Percentiles rank a stretch among this genome's conserved stretches.
phyloP scores from a whole-genome alignment of 768 basidiomycete species.

The Boletales sp. region DNA sequence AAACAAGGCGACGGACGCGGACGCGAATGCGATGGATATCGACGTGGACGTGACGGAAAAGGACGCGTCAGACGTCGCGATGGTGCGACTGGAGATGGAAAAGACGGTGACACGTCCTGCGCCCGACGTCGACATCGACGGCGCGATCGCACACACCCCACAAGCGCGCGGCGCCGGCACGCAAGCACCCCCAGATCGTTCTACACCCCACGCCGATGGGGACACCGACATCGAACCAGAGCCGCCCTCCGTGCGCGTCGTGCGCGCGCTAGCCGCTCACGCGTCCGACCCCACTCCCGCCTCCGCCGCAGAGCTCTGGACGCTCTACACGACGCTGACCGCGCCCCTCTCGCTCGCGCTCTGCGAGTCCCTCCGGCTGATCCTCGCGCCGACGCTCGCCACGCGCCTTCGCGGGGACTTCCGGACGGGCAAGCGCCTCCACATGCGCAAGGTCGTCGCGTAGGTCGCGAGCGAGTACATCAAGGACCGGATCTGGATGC shows the following conservation, averaged over 20 bases:
- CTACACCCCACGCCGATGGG: conserved; percentile 30
- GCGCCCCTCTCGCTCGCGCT: conserved; percentile 87
- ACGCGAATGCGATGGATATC: too few species aligned
- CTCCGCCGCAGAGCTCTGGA: conserved; percentile 77
- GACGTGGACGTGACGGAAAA: conserved; percentile 47
- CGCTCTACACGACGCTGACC: conserved; percentile 85
- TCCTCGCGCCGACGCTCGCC: conserved; percentile 91
- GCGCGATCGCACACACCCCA: conserved; percentile 42
- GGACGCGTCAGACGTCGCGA: conserved; percentile 20
- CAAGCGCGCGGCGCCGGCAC: conserved; percentile 5
- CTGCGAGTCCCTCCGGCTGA: conserved; percentile 95
- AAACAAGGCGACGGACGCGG: conserved; percentile 28
- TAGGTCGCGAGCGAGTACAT: conserved; percentile 99
- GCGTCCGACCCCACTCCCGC: conserved; percentile 18
- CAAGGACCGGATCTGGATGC: too few species aligned
- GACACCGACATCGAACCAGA: conserved; percentile 19
- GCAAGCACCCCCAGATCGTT: too few species aligned
- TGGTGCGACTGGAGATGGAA: conserved; percentile 25
- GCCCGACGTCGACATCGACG: conserved; percentile 38
- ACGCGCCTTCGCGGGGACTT: conserved; percentile 96
- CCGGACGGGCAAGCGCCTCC: conserved; percentile 93
- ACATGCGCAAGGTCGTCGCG: conserved; percentile 98
- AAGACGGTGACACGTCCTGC: conserved; percentile 23
- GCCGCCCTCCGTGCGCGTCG: conserved; percentile 15
- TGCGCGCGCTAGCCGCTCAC: conserved; percentile 16